Evolutionary conservation across 2,329 filamentous ascomycete genomes (phyloP), one percentile per base, ranked within the genome.

Genomic region (Lasiodiplodia sp.): DNA sequence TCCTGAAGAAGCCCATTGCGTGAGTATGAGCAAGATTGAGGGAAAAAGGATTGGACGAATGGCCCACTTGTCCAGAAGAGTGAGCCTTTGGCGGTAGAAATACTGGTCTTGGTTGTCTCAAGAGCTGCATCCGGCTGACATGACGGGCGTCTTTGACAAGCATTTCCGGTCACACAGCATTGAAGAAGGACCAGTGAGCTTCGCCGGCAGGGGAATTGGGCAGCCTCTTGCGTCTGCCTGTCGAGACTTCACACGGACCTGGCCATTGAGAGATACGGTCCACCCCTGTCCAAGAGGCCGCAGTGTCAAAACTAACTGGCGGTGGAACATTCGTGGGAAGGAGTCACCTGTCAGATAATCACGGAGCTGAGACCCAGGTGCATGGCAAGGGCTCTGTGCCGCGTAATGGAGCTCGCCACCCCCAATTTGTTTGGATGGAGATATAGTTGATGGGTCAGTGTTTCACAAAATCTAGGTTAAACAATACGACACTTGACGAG

Each of bases 1-100:
- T 40, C 12, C 53, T 68, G 47, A 68, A 68, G 56, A 68, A 68
- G 3, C 66, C 66, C 66, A 68, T 68, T 34, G 55, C 23, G 38
- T 34, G 40, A 23, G 14, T 21, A 28, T 31, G 55, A 68, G 55
- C 44, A 62, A 44, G 25, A 44, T 62, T 68, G 55, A 62, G 56
- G 49, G 25, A 18, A 25, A 51, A 62, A 34, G 40, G 5, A 49
- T 34, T 47, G 57, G 40, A 62, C 25, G 58, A 34, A 31, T 18
- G 7, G n/a, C 18, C 37, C 8, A 16, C 16, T 34, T 28, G 8
- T 44, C 52, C 18, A 37, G 16, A 14, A 11, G 25, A n/a, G 38
- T 34, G 58, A 62, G 16, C 47, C 16, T 18, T 47, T 7, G 34
- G 64, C 52, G 31, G 40, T 67, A 57, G 52, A 67, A 67, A 67